Evolutionary conservation across 768 basidiomycete species (phyloP).

Genomic region (Solioccasus polychromus): DNA sequence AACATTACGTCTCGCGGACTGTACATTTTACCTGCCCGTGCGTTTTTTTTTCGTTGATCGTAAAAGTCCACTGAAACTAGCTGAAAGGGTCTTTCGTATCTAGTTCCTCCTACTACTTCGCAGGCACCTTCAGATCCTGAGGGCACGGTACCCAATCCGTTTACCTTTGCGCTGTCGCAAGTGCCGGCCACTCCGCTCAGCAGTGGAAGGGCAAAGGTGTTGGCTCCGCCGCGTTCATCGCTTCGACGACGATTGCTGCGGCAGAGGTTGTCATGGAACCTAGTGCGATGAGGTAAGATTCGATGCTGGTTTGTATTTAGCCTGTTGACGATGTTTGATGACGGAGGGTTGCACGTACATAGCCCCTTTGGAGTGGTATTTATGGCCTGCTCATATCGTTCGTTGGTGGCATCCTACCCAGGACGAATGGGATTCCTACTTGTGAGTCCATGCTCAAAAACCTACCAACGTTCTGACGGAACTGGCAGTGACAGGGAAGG

Average conservation of each 20-base stretch:
- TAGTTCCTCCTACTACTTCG: slow-evolving; percentile 35
- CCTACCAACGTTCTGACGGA: no score
- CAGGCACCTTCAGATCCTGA: slow-evolving; percentile 33
- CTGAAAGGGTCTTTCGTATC: neutral
- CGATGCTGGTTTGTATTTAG: no score
- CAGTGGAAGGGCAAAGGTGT: slow-evolving; percentile 60
- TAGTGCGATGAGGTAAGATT: slow-evolving; percentile 52
- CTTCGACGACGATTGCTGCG: slow-evolving; percentile 47
- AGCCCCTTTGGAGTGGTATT: no score
- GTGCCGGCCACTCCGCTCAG: slow-evolving; percentile 38
- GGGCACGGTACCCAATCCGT: slow-evolving; percentile 45
- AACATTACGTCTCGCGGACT: slow-evolving; percentile 50
- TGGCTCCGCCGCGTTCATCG: slow-evolving; percentile 51
- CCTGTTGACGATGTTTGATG: neutral
- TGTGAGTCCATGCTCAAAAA: no score
- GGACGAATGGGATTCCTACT: slow-evolving; percentile 62
- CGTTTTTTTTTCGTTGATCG: no score
- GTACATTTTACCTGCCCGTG: slow-evolving; percentile 48
- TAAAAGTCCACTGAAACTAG: no score
- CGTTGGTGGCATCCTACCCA: slow-evolving; percentile 67
- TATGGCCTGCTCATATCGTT: neutral
- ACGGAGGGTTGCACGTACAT: slow-evolving; percentile 55
- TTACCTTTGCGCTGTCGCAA: slow-evolving; percentile 49
- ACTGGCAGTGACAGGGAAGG: slow-evolving; percentile 53
- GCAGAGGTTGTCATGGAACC: slow-evolving; percentile 55